Evolutionary conservation across 2,329 filamentous ascomycete species (phyloP), one percentile per base, ranked within the genome.

Genomic region (Colletotrichum spaethianum): DNA sequence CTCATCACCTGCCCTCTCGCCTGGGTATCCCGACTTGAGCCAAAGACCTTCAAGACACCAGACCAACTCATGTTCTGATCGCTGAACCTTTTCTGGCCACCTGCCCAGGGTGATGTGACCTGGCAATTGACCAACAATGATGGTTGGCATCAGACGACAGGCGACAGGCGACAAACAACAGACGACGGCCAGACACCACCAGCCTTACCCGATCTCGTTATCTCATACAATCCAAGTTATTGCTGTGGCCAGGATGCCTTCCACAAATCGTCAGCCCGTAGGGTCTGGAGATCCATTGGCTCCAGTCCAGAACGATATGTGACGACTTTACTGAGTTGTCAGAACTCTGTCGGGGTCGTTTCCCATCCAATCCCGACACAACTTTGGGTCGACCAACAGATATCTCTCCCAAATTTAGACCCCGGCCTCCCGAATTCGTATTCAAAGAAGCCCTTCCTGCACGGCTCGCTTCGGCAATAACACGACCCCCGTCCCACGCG

Each of bases 111-210:
- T 57, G 40, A 23, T 33, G 31, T 26, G 56, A 38, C 26, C 40
- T 70, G 63, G 20, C 50, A 42, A 33, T 4, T 44, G 26, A 31
- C 63, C 56, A 67, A 56, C 31, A 46, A 44, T 8, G 23, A 12
- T 23, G 9, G 23, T 20, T 44, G 50, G 40, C 42, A 68, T 71
- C 68, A 53, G 68, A 63, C 26, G 64, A 50, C 57, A 48, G 23
- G 33, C 31, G 52, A 40, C 50, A 62, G 46, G n/a, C n/a, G n/a
- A n/a, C 68, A 53, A 64, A 63, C 26, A 57, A 50, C 57, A 48
- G 23, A 40, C 31, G 52, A 40, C 50, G 57, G 46, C n/a, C 33
- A 18, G 23, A 67, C 40, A 67, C 33, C 42, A 46, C 33, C 46
- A 67, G 23, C 11, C 44, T 11, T 42, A 28, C 18, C 63, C 40